These are phyloP conservation scores for Eucalyptus regnans DNA, from an alignment of 345 rosid species.

Conservation along the genomic window DNA sequence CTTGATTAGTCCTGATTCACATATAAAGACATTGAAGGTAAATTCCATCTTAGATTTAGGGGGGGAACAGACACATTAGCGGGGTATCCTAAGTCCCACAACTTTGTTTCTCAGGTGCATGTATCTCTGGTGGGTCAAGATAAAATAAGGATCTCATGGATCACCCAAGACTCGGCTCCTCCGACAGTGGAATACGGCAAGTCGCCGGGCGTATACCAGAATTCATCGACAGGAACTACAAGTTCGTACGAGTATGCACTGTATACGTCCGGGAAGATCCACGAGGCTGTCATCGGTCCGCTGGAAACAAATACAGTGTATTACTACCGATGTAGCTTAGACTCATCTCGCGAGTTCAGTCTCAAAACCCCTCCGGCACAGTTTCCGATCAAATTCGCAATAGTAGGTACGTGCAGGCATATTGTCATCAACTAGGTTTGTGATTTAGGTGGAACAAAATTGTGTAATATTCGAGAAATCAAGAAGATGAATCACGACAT, in stretches of 20 bases:
- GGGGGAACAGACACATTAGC: background rate
- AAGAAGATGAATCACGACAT: background rate
- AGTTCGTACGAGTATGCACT: conserved; percentile 24
- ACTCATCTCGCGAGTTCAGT: conserved; percentile 20
- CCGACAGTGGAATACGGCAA: conserved; percentile 47
- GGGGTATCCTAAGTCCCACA: background rate
- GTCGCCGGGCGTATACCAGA: conserved; percentile 14
- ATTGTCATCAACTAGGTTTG: background rate
- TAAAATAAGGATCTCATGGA: conserved; percentile 71
- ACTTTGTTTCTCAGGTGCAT: conserved; percentile 39
- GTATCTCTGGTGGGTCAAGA: conserved; percentile 47
- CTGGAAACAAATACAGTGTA: conserved; percentile 40
- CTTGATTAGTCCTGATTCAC: no score
- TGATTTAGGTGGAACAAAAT: background rate
- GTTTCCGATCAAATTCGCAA: conserved; percentile 49
- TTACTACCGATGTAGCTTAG: conserved; percentile 46
- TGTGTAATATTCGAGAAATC: background rate
- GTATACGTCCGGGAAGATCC: conserved; percentile 50
- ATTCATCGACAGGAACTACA: conserved; percentile 21
- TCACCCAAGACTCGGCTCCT: conserved; percentile 11
- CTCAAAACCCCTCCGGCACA: conserved; percentile 58
- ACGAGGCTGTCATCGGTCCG: conserved; percentile 57
- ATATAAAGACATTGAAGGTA: no score
- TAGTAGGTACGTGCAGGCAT: conserved; percentile 28
- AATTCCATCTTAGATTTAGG: background rate